Evolutionary conservation across 768 basidiomycete genomes (phyloP), one percentile per base, ranked within the genome.

Genomic region (Leccinum disarticulatum): DNA sequence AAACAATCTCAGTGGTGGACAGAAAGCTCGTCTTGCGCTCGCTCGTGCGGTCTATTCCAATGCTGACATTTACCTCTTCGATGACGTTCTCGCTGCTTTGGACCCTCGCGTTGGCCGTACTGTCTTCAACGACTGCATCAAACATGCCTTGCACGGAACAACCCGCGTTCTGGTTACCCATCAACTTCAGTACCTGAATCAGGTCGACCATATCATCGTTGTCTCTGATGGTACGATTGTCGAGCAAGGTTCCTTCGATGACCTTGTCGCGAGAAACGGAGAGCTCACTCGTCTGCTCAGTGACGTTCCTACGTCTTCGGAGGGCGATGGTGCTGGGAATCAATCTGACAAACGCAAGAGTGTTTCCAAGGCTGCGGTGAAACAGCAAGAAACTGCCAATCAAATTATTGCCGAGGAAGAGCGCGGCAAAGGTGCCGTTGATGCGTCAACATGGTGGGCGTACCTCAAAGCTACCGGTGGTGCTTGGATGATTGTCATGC

Each of bases 21-120:
- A 82, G 65, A 82, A 80, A 64, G 81, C 81, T 6, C 70, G 81
- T 35, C 73, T 82, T 27, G 74, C 77, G 4, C 69, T 81, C 36
- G 80, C 80, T 30, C 73, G 81, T 30, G 80, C 80, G 4, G 69
- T 81, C 14, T 81, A 81, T 58, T 76, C 76, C 5, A 66, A 74
- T 51, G 74, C 80, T 7, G 71, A 74, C 3, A 73, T 79, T 50
- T 70, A 81, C 53, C 72, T 81, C 17, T 73, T 81, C 48, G 80
- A 81, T 61, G 79, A 82, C 55, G 70, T 81, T 43, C 75, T 81
- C 31, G 76, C 78, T 33, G 79, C 80, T 14, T 67, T 82, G 47
- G 81, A 82, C 60, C 77, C 80, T 11, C 76, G 80, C 33, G 78
- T 80, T 31, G 74, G 79, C 51, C 72, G 78, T 41, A 68, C 54